Evolutionary conservation across 176 grass and related monocot genomes (phyloP).

Genomic region (Areca catechu): DNA sequence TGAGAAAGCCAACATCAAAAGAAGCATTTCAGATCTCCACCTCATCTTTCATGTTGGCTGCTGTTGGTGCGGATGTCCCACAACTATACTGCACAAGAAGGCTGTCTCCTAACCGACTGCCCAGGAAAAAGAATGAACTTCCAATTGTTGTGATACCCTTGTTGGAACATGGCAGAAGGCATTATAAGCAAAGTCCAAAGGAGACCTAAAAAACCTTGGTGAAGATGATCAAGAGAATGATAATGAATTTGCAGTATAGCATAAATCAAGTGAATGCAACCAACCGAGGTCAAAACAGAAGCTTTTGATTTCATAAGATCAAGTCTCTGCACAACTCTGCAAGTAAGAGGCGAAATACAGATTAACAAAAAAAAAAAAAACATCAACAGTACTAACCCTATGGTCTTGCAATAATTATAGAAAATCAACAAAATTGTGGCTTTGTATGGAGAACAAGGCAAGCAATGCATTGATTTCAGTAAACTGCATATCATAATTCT

Average conservation of each 20-base stretch:
- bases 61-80: constrained; percentile 31
- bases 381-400: too few species aligned
- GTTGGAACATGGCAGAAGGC: constrained; percentile 15
- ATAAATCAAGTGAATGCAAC: constrained; percentile 23
- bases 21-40: constrained; percentile 31
- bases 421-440: neutral
- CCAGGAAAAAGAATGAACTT: constrained; percentile 88
- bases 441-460: neutral
- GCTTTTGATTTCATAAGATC: constrained; percentile 92
- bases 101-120: constrained; percentile 84
- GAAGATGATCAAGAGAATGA: too few species aligned
- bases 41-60: constrained; percentile 50
- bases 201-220: too few species aligned
- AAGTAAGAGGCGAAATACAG: constrained; percentile 4
- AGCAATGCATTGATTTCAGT: neutral
- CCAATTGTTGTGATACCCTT: constrained; percentile 79
- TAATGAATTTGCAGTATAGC: too few species aligned
- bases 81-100: constrained; percentile 89
- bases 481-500: neutral
- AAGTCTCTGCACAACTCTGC: constrained; percentile 85
- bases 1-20: neutral
- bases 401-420: neutral
- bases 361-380: too few species aligned
- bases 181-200: too few species aligned
- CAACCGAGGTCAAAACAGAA: constrained; percentile 81